Evolutionary conservation across 2,329 filamentous ascomycete genomes (phyloP).

Genomic region (Trichoderma afroharzianum): DNA sequence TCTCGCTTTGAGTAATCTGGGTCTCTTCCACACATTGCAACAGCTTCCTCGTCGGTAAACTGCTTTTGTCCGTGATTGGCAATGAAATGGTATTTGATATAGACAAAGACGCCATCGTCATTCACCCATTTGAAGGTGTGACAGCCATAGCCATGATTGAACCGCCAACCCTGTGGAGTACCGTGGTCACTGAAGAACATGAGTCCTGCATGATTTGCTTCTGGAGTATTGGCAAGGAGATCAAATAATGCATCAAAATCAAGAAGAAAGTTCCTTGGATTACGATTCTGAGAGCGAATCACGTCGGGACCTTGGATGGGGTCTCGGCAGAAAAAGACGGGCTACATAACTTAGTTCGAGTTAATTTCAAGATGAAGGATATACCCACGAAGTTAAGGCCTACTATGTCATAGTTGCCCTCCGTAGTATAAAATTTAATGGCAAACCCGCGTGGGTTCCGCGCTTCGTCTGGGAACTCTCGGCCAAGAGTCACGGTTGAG

Average conservation of each 20-base stretch:
- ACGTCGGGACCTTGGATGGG: conserved; percentile 41
- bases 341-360: conserved; percentile 39
- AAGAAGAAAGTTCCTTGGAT: not conserved
- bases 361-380: not conserved
- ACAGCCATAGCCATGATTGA: conserved; percentile 38
- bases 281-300: not conserved
- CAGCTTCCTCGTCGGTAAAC: conserved; percentile 38
- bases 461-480: conserved; percentile 57
- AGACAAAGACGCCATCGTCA: conserved; percentile 39
- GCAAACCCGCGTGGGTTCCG: conserved; percentile 69
- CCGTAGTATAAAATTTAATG: conserved; percentile 55
- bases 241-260: not conserved
- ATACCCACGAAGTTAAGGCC: conserved; percentile 58
- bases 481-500: conserved; percentile 63
- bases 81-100: conserved; percentile 40
- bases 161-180: not conserved
- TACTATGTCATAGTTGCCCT: conserved; percentile 63
- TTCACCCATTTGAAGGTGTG: conserved; percentile 41
- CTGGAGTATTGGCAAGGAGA: not conserved
- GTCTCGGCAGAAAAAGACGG: conserved; percentile 46
- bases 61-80: conserved; percentile 44
- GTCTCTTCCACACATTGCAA: conserved; percentile 38
- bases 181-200: not conserved
- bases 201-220: not conserved
- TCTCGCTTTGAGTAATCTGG: conserved; percentile 46